A percentile compares a stretch with the other conserved stretches of the same genome.
Evolutionary conservation across 495 filamentous ascomycete genomes (phyloP).

Genomic region (Sordaria brevicollis): DNA sequence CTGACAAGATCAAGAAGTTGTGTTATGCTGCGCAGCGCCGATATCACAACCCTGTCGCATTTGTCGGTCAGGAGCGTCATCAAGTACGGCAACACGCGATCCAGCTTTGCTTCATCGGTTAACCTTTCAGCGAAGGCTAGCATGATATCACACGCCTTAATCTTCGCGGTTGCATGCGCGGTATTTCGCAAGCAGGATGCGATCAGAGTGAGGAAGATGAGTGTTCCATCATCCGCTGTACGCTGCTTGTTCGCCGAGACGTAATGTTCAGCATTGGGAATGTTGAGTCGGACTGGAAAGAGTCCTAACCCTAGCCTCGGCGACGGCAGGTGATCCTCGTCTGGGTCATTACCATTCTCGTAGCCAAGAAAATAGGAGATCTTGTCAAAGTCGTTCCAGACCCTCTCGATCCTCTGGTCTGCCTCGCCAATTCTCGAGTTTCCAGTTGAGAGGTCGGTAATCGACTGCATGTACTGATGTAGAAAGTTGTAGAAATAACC

Average conservation of each 20-base stretch:
- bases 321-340: constrained; percentile 20
- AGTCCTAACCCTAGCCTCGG: constrained; percentile 39
- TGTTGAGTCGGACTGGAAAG: constrained; percentile 74
- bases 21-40: constrained; percentile 74
- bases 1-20: constrained; percentile 81
- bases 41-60: constrained; percentile 69
- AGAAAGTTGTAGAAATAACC: constrained; percentile 95
- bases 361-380: constrained; percentile 88
- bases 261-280: constrained; percentile 71
- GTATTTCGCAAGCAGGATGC: constrained; percentile 84
- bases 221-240: constrained; percentile 72
- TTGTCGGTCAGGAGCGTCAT: constrained; percentile 72
- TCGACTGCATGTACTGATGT: constrained; percentile 91
- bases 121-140: constrained; percentile 84
- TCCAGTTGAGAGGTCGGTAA: constrained; percentile 86
- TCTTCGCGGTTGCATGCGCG: constrained; percentile 70
- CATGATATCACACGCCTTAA: constrained; percentile 87
- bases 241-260: constrained; percentile 34
- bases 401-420: constrained; percentile 85
- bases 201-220: constrained; percentile 83
- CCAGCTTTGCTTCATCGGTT: constrained; percentile 93
- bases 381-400: constrained; percentile 94
- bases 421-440: constrained; percentile 58
- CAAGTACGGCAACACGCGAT: constrained; percentile 85
- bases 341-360: constrained; percentile 31